A percentile compares a stretch with the other conserved stretches of the same genome.
These are phyloP conservation scores for Teratosphaeria gauchensis DNA, from an alignment of 2,329 filamentous ascomycete genomes.

Conservation along the genomic window DNA sequence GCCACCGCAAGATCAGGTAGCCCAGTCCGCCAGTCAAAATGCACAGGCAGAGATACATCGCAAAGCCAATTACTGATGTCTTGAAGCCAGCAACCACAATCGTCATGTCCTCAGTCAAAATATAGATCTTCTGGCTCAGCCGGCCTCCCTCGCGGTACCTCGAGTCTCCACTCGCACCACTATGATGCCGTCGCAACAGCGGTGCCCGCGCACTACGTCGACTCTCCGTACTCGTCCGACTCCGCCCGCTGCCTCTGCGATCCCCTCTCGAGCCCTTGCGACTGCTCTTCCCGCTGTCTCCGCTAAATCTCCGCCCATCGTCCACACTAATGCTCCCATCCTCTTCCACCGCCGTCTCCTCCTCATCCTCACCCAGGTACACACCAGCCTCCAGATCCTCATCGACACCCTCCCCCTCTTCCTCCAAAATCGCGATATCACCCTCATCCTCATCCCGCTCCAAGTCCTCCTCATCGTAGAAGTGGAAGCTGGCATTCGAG, in stretches of 20 bases:
- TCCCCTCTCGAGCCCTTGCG: constrained; percentile 23
- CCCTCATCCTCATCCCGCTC: constrained; percentile 40
- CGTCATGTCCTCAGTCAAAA: constrained; percentile 85
- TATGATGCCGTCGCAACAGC: constrained; percentile 63
- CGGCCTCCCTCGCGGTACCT: constrained; percentile 51
- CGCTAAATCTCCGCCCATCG: constrained; percentile 6
- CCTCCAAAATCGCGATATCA: constrained; percentile 34
- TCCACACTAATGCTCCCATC: not conserved
- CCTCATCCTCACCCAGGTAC: constrained; percentile 18
- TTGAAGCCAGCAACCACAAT: constrained; percentile 87
- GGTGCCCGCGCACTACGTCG: constrained; percentile 25
- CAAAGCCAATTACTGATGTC: constrained; percentile 61
- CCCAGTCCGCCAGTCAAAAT: constrained; percentile 63
- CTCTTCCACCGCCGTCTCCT: constrained; percentile 1
- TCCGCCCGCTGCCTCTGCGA: constrained; percentile 44
- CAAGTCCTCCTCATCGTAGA: constrained; percentile 57
- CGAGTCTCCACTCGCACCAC: constrained; percentile 58
- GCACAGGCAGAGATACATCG: constrained; percentile 62
- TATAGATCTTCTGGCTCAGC: constrained; percentile 81
- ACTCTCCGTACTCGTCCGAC: constrained; percentile 45
- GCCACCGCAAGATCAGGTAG: constrained; percentile 80
- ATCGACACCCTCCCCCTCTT: constrained; percentile 31
- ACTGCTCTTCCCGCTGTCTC: constrained; percentile 51
- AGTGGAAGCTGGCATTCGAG: constrained; percentile 81
- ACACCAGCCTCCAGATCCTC: constrained; percentile 25